phyloP scores from a whole-genome alignment of 2,329 filamentous ascomycete genomes.

The Trichoderma asperellum region DNA sequence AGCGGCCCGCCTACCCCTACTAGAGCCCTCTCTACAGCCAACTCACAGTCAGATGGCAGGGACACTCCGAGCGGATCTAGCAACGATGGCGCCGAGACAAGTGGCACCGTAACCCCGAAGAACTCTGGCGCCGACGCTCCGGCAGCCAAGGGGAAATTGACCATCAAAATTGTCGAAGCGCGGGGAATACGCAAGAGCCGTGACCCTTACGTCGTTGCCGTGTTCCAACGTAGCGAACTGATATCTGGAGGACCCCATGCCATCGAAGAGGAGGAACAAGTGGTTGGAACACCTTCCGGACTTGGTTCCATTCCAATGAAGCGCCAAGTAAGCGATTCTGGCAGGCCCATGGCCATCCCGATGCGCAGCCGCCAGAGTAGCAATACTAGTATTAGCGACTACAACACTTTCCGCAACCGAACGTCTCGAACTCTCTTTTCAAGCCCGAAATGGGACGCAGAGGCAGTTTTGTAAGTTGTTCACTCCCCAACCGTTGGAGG shows the following conservation, averaged over 20 bases:
- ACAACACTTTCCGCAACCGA: conserved; percentile 62
- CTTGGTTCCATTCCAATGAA: conserved; percentile 64
- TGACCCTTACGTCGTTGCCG: conserved; percentile 93
- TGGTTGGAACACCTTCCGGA: conserved; percentile 51
- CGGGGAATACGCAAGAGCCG: conserved; percentile 78
- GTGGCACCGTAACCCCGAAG: conserved; percentile 58
- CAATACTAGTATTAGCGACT: conserved; percentile 81
- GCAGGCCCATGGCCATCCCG: conserved; percentile 87
- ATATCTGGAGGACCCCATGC: conserved; percentile 83
- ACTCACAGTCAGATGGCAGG: conserved; percentile 54
- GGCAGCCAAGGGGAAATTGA: conserved; percentile 81
- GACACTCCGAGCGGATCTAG: conserved; percentile 45
- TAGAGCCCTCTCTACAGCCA: conserved; percentile 74
- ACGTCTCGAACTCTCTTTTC: conserved; percentile 64
- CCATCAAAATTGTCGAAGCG: conserved; percentile 85
- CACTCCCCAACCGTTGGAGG: background rate
- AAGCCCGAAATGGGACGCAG: conserved; percentile 92
- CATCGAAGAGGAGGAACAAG: conserved; percentile 62
- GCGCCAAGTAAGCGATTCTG: conserved; percentile 77
- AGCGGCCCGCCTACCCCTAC: conserved; percentile 90
- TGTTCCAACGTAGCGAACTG: conserved; percentile 95
- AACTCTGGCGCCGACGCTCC: conserved; percentile 65
- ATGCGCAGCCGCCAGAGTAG: conserved; percentile 98
- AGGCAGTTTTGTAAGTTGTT: conserved; percentile 81
- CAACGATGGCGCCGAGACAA: conserved; percentile 50